A percentile compares a stretch with the other conserved stretches of the same genome.
Conservation (phyloP, 139 green algal genomes). For the Nannochloris sp. region DNA sequence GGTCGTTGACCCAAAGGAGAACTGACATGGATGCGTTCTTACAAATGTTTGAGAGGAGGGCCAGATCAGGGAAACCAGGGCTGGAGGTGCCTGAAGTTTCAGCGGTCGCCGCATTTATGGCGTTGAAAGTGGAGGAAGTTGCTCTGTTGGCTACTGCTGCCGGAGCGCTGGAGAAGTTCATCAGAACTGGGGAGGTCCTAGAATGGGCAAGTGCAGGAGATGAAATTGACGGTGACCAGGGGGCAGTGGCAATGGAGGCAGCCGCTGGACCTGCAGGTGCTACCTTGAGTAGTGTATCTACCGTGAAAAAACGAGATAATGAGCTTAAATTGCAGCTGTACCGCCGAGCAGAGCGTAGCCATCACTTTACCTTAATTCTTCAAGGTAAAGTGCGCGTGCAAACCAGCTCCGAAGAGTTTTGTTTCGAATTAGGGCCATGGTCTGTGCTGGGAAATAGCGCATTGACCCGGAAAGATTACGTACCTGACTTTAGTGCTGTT, state of each 20-base stretch:
- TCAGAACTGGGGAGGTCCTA: neutral
- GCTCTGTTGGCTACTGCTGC: neutral
- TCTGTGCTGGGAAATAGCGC: constrained; percentile 2
- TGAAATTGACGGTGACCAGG: neutral
- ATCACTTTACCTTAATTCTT: neutral
- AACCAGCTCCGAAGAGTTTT: neutral
- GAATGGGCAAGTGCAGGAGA: neutral
- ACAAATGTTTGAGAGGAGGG: constrained; percentile 45
- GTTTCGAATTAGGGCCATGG: neutral
- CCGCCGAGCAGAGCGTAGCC: neutral
- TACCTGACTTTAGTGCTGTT: constrained; percentile 2
- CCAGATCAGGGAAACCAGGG: neutral
- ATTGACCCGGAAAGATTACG: neutral
- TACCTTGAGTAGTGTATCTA: neutral
- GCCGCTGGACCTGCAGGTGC: neutral
- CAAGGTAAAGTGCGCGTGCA: neutral
- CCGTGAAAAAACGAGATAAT: neutral
- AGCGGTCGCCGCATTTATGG: constrained; percentile 43
- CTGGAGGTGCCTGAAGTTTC: constrained; percentile 34
- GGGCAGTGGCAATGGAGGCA: neutral
- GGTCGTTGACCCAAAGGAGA: neutral
- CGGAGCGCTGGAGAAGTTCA: neutral
- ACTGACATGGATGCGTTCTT: constrained; percentile 34
- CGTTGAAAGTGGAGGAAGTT: constrained; percentile 3
- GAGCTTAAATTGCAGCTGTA: neutral